Conservation (phyloP, 768 basidiomycete genomes). For the Suillus brevipes region DNA sequence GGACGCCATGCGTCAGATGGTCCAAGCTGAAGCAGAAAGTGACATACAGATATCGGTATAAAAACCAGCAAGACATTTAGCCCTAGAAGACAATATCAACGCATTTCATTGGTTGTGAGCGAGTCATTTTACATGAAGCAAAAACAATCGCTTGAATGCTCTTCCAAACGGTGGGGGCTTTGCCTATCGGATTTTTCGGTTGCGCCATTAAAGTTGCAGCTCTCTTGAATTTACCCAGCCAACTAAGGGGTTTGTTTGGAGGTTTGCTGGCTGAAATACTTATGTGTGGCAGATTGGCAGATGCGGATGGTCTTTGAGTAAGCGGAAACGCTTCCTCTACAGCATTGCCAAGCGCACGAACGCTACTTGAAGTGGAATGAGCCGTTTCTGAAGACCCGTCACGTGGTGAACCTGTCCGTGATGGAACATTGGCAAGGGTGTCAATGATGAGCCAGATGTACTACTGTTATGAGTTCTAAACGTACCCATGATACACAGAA, state of each 20-base stretch:
- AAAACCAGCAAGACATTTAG: slow-evolving; percentile 68
- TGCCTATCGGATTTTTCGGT: slow-evolving; percentile 39
- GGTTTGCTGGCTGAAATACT: not conserved
- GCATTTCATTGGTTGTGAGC: not conserved
- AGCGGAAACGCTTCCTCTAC: not conserved
- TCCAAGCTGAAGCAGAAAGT: slow-evolving; percentile 2
- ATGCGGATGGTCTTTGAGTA: not conserved
- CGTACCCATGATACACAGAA: not conserved
- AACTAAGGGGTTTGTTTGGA: not conserved
- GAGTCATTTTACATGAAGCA: slow-evolving; percentile 51
- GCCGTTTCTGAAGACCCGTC: not conserved
- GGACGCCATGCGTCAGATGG: slow-evolving; percentile 2
- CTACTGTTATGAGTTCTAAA: not conserved
- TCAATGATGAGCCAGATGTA: not conserved
- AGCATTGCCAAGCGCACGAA: not conserved
- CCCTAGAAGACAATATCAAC: slow-evolving; percentile 40
- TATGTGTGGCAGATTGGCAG: not conserved
- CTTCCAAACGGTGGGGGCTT: slow-evolving; percentile 43
- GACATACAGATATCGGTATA: slow-evolving; percentile 66
- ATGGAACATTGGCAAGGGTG: not conserved
- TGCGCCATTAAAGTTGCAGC: slow-evolving; percentile 31
- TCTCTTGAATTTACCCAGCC: slow-evolving; percentile 12
- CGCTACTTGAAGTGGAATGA: not conserved
- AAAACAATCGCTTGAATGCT: slow-evolving; percentile 56
- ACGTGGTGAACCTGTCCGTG: not conserved